Percentiles rank a stretch among this genome's conserved stretches.
These are phyloP conservation scores for Microsporum canis DNA, from an alignment of 2,329 filamentous ascomycete genomes.

Conservation along the genomic window DNA sequence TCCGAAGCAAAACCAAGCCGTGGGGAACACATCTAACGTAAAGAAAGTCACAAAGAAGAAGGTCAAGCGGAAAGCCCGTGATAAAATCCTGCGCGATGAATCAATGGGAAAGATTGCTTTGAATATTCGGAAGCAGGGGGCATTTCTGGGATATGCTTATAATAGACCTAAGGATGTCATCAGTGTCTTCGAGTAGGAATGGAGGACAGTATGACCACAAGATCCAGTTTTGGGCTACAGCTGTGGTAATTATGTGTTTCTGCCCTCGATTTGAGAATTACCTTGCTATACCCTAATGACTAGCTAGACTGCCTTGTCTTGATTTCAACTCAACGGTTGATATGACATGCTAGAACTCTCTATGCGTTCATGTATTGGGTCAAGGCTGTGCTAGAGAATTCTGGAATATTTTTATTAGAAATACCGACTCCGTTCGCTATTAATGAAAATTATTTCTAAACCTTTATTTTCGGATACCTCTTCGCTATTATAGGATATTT, in stretches of 20 bases:
- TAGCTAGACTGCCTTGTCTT: neutral
- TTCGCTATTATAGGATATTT: too few relatives aligned
- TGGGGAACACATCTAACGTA: constrained; percentile 4
- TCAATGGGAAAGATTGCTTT: constrained; percentile 56
- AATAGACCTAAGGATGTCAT: constrained; percentile 36
- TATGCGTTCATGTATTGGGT: neutral
- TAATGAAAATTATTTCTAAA: neutral
- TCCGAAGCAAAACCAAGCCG: neutral
- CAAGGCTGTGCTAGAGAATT: neutral
- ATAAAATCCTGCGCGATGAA: constrained; percentile 69
- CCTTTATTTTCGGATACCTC: too few relatives aligned
- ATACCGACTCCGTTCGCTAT: neutral
- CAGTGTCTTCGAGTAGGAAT: constrained; percentile 25
- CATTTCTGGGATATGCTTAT: constrained; percentile 87
- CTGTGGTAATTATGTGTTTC: neutral
- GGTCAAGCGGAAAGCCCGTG: constrained; percentile 69
- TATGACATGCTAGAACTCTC: neutral
- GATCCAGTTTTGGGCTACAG: neutral
- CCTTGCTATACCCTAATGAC: neutral
- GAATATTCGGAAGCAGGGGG: constrained; percentile 66
- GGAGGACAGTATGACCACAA: constrained; percentile 18
- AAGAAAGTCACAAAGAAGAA: constrained; percentile 40
- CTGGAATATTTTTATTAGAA: neutral
- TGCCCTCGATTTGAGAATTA: neutral
- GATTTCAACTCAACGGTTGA: neutral